Conservation (phyloP, 2,329 filamentous ascomycete genomes). For the Dryadomyces quercus-mongolicae region DNA sequence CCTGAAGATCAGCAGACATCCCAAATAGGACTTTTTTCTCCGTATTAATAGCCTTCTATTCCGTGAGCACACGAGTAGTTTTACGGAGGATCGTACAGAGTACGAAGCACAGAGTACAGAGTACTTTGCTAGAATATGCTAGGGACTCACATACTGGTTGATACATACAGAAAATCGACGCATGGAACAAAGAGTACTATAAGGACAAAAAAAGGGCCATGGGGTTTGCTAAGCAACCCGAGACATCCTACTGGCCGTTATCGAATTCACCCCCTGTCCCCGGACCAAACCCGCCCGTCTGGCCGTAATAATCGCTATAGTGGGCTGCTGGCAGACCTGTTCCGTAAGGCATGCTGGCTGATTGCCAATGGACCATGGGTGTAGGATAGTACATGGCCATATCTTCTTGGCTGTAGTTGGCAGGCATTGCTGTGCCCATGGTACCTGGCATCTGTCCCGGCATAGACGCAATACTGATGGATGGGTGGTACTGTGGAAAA, state of each 20-base stretch:
- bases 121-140: too few species aligned
- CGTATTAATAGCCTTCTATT: too few species aligned
- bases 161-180: neutral
- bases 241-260: neutral
- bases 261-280: neutral
- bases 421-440: neutral
- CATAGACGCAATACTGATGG: neutral
- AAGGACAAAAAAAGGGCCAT: neutral
- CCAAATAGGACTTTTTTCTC: too few species aligned
- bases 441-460: neutral
- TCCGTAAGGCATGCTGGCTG: neutral
- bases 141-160: neutral
- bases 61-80: too few species aligned
- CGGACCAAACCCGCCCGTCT: neutral
- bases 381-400: neutral
- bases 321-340: neutral
- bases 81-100: too few species aligned
- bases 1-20: too few species aligned
- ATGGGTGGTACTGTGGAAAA: neutral
- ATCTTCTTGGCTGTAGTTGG: constrained; percentile 2
- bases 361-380: neutral
- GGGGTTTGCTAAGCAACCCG: neutral
- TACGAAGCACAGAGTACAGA: too few species aligned
- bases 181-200: neutral
- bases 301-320: constrained; percentile 1